These are phyloP conservation scores for Euryodendron excelsum DNA, from an alignment of 148 eudicot genomes.

Conservation along the genomic window DNA sequence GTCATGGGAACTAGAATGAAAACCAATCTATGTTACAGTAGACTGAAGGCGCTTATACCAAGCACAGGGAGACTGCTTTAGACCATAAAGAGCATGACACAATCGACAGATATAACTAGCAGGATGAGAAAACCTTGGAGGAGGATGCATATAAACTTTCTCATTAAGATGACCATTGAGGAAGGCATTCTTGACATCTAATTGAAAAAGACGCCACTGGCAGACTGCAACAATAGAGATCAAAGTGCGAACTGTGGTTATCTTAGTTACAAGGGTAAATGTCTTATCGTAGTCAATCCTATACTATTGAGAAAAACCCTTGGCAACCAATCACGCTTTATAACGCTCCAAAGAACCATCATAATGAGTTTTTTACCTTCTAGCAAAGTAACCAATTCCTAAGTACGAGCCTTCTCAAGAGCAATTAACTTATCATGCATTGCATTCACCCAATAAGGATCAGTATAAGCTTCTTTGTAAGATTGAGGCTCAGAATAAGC, in stretches of 20 bases:
- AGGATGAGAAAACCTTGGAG: not conserved
- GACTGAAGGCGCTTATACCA: not conserved
- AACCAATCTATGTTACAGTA: not conserved
- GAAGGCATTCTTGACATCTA: not conserved
- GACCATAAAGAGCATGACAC: not conserved
- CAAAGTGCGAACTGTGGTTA: not conserved
- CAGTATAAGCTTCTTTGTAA: no score
- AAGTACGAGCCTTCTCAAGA: no score
- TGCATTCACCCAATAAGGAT: no score
- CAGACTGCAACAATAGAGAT: not conserved
- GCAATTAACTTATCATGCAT: no score
- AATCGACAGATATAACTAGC: not conserved
- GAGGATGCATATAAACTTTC: not conserved
- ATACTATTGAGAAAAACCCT: not conserved
- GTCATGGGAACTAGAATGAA: not conserved
- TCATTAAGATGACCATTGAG: not conserved
- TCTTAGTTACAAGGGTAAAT: not conserved
- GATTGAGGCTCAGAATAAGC: no score
- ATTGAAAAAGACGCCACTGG: not conserved
- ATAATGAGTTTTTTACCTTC: no score
- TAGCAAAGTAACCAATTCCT: no score
- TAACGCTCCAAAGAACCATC: no score
- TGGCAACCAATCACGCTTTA: not conserved
- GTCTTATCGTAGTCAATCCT: not conserved
- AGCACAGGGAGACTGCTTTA: not conserved